Conservation (phyloP, 2,329 filamentous ascomycete genomes). For the Colletotrichum sp. region DNA sequence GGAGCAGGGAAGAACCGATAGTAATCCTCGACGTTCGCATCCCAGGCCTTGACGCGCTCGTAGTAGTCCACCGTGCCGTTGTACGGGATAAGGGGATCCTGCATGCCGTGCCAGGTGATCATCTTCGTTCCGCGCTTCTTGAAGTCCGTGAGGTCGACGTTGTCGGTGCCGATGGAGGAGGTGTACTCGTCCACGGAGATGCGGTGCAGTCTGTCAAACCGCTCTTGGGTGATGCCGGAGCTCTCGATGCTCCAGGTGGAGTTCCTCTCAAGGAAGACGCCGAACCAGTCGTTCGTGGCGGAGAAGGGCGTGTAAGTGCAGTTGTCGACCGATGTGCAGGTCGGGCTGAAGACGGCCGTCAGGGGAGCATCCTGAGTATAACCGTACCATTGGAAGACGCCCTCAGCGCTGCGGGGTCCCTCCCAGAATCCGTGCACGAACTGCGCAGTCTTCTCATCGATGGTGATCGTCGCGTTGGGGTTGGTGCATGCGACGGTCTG, state of each 20-base stretch:
- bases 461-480: not conserved
- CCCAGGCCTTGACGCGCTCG: not conserved
- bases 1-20: conserved; percentile 59
- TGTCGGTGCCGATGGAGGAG: conserved; percentile 29
- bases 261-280: conserved; percentile 43
- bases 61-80: conserved; percentile 35
- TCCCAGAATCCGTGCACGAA: not conserved
- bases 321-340: not conserved
- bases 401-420: not conserved
- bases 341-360: not conserved
- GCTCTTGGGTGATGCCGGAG: conserved; percentile 25
- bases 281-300: not conserved
- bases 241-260: conserved; percentile 32
- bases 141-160: conserved; percentile 33
- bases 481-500: conserved; percentile 26
- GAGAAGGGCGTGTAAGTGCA: not conserved
- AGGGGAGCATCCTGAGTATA: not conserved
- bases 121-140: conserved; percentile 45
- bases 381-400: not conserved
- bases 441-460: not conserved
- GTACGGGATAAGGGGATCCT: conserved; percentile 40
- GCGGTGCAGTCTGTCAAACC: conserved; percentile 30
- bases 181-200: conserved; percentile 9
- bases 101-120: conserved; percentile 27
- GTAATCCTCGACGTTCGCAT: conserved; percentile 44